Conservation (phyloP, 2,329 filamentous ascomycete species). For the Dothideomycetidae sp. region DNA sequence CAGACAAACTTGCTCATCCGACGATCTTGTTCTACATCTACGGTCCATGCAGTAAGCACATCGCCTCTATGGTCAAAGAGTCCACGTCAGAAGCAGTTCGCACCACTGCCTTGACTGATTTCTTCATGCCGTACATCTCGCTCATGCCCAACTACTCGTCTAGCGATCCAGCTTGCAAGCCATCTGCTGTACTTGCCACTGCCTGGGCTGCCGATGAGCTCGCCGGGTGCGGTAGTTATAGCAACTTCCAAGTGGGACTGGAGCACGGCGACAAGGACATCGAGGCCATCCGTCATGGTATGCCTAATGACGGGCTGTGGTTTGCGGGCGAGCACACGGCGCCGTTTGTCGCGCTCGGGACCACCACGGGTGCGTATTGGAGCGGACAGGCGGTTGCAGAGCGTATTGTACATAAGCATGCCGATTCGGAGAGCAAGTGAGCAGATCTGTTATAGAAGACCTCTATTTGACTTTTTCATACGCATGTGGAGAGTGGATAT, state of each 20-base stretch:
- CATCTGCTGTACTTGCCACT: conserved; percentile 52
- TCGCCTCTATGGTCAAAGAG: conserved; percentile 28
- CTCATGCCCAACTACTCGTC: conserved; percentile 53
- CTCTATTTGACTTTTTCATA: too few species aligned
- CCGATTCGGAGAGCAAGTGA: neutral
- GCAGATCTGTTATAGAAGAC: too few species aligned
- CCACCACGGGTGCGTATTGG: conserved; percentile 84
- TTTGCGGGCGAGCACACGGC: conserved; percentile 83
- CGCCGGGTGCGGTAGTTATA: conserved; percentile 70
- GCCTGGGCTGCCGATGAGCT: conserved; percentile 66
- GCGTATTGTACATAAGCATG: conserved; percentile 46
- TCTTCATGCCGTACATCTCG: conserved; percentile 67
- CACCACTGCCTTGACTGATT: conserved; percentile 43
- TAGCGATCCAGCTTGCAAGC: conserved; percentile 42
- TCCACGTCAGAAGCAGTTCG: conserved; percentile 32
- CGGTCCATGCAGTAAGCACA: conserved; percentile 44
- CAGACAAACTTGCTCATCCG: conserved; percentile 47
- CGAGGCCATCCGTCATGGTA: conserved; percentile 39
- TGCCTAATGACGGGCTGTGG: conserved; percentile 59
- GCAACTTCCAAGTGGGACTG: conserved; percentile 69
- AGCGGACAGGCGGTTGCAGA: conserved; percentile 66
- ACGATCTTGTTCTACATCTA: conserved; percentile 76
- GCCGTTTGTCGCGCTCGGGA: conserved; percentile 78
- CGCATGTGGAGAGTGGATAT: too few species aligned
- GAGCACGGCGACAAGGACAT: conserved; percentile 59